These are phyloP conservation scores for Hypoxylon lienhwacheense DNA, from an alignment of 495 filamentous ascomycete genomes.

Conservation along the genomic window DNA sequence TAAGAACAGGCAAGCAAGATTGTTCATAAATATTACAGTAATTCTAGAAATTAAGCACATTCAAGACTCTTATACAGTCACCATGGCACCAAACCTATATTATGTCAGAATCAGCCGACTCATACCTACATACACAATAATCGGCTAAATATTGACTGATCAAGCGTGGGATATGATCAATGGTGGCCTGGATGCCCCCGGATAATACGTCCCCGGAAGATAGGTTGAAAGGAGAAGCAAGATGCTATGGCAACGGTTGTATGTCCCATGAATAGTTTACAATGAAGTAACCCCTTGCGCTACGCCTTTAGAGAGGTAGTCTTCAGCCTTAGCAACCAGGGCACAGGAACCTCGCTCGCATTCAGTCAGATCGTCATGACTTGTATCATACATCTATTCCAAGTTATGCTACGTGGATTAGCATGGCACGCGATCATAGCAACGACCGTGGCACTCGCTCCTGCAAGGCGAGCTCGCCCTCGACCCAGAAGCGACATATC, in stretches of 20 bases:
- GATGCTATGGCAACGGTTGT: too few species aligned
- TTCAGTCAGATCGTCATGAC: neutral
- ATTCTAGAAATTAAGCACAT: too few species aligned
- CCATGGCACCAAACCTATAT: too few species aligned
- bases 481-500: slow-evolving; percentile 24
- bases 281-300: neutral
- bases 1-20: too few species aligned
- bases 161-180: slow-evolving; percentile 1
- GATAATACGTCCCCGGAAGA: slow-evolving; percentile 8
- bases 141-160: slow-evolving; percentile 25
- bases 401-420: neutral
- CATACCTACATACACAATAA: neutral
- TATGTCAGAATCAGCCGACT: slow-evolving; percentile 8
- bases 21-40: too few species aligned
- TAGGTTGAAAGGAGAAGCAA: too few species aligned
- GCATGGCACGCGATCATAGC: neutral
- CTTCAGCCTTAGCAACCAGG: too few species aligned
- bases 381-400: neutral
- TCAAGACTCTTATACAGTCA: too few species aligned
- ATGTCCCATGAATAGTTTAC: too few species aligned
- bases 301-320: too few species aligned
- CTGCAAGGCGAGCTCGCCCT: neutral
- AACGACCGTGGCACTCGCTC: neutral
- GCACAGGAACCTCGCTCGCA: neutral
- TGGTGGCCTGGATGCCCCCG: too few species aligned